These are phyloP conservation scores for Amanita muscaria DNA, from an alignment of 768 basidiomycete genomes.

Conservation along the genomic window DNA sequence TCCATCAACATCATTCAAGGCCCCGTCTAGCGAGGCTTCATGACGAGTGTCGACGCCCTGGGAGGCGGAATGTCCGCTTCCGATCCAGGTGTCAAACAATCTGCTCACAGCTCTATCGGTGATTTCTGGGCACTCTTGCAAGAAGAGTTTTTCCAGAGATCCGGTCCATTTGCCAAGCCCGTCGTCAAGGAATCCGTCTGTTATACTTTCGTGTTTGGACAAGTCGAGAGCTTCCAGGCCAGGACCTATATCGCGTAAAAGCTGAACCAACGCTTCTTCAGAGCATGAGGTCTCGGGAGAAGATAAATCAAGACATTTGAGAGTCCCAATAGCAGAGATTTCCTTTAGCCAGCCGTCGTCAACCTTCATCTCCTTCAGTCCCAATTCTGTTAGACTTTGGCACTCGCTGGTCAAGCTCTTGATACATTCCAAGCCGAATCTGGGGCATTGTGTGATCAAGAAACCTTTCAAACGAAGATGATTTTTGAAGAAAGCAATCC, in stretches of 20 bases:
- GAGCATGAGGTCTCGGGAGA: conserved; percentile 46
- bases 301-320: conserved; percentile 64
- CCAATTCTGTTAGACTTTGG: conserved; percentile 50
- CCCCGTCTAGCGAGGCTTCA: background rate
- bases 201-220: conserved; percentile 58
- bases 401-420: conserved; percentile 48
- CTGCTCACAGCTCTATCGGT: conserved; percentile 61
- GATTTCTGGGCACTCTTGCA: conserved; percentile 51
- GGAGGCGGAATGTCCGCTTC: background rate
- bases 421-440: conserved; percentile 70
- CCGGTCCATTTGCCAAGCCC: conserved; percentile 48
- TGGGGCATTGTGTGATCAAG: conserved; percentile 76
- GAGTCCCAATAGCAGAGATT: background rate
- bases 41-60: background rate
- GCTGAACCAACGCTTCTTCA: conserved; percentile 44
- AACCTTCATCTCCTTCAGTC: conserved; percentile 60
- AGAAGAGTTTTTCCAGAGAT: conserved; percentile 40
- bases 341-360: too few relatives aligned
- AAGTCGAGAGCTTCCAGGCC: conserved; percentile 56
- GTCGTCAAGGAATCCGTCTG: conserved; percentile 47
- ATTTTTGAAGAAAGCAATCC: conserved; percentile 65
- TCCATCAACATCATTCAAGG: background rate
- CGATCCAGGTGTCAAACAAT: conserved; percentile 56
- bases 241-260: conserved; percentile 48
- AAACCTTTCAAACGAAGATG: conserved; percentile 62